phyloP scores from a whole-genome alignment of 2,329 filamentous ascomycete genomes.

The Scedosporium dehoogii region DNA sequence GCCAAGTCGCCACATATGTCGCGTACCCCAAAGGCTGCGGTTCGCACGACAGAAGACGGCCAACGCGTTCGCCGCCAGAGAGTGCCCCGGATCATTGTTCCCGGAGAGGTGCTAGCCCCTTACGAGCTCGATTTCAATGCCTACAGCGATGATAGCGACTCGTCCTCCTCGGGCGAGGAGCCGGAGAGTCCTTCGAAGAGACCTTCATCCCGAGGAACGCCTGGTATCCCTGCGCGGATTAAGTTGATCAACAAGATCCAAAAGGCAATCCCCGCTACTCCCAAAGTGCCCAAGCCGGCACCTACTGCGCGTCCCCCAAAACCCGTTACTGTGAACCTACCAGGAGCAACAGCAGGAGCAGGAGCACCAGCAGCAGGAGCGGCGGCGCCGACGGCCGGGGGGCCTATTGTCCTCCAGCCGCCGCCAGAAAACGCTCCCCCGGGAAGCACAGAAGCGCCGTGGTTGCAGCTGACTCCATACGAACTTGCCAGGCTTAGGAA shows the following conservation, averaged over 20 bases:
- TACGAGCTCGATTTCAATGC: slow-evolving; percentile 55
- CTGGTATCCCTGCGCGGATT: slow-evolving; percentile 32
- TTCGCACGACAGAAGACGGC: slow-evolving; percentile 33
- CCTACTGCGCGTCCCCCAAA: slow-evolving; percentile 14
- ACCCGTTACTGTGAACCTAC: slow-evolving; percentile 21
- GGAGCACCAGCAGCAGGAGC: no score
- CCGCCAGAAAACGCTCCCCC: slow-evolving; percentile 49
- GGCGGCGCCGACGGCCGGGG: slow-evolving; percentile 20
- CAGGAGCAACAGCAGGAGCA: slow-evolving; percentile 22
- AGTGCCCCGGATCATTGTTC: slow-evolving; percentile 52
- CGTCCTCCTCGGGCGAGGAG: slow-evolving; percentile 29
- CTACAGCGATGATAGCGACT: slow-evolving; percentile 36
- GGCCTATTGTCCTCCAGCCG: slow-evolving; percentile 38
- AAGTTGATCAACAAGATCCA: slow-evolving; percentile 34
- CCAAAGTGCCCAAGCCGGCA: slow-evolving; percentile 6
- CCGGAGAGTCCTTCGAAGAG: slow-evolving; percentile 26
- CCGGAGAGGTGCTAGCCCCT: slow-evolving; percentile 55
- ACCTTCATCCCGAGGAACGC: slow-evolving; percentile 22
- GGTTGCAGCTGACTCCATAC: slow-evolving; percentile 55
- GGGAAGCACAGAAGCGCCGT: slow-evolving; percentile 51
- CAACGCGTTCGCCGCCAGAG: slow-evolving; percentile 35
- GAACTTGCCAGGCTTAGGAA: slow-evolving; percentile 64
- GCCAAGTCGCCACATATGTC: slow-evolving; percentile 44
- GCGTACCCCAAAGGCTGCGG: slow-evolving; percentile 35
- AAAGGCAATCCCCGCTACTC: slow-evolving; percentile 30